Percentiles rank a stretch among this genome's conserved stretches.
phyloP scores from a whole-genome alignment of 2,329 filamentous ascomycete genomes.

The Xylariaceae sp. region DNA sequence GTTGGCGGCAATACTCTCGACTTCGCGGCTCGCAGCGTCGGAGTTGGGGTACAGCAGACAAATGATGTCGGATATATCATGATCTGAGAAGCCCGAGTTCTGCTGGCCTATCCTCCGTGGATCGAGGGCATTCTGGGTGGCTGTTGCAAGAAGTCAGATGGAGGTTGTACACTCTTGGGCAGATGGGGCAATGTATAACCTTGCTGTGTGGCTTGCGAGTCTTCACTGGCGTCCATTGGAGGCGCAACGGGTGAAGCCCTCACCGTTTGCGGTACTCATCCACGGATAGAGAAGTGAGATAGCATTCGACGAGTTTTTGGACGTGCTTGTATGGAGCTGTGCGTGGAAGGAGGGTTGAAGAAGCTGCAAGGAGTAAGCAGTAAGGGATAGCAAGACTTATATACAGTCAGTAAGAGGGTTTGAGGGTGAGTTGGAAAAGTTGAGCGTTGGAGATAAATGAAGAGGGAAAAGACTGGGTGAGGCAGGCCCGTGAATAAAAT shows the following conservation, averaged over 20 bases:
- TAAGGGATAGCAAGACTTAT: no score
- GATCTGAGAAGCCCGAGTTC: conserved; percentile 76
- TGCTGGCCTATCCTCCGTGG: conserved; percentile 74
- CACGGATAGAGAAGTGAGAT: no score
- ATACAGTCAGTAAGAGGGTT: no score
- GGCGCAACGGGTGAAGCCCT: conserved; percentile 14
- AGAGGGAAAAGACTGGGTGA: no score
- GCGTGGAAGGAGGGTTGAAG: no score
- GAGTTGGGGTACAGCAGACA: conserved; percentile 83
- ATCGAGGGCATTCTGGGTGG: conserved; percentile 78
- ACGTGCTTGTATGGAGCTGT: no score
- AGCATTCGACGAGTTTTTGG: no score
- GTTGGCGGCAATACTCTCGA: conserved; percentile 46
- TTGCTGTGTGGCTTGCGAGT: conserved; percentile 32
- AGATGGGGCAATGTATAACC: conserved; percentile 17
- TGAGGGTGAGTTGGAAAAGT: no score
- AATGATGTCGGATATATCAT: conserved; percentile 83
- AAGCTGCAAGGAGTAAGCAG: no score
- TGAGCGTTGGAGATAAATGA: no score
- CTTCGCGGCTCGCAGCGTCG: conserved; percentile 65
- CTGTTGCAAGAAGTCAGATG: conserved; percentile 32
- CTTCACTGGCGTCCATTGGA: conserved; percentile 28
- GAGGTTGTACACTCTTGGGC: neutral
- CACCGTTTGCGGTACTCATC: no score
- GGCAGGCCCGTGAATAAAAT: no score